Base-by-base conservation (phyloP, 2,329 filamentous ascomycete species). In the Colletotrichum australisinense region DNA sequence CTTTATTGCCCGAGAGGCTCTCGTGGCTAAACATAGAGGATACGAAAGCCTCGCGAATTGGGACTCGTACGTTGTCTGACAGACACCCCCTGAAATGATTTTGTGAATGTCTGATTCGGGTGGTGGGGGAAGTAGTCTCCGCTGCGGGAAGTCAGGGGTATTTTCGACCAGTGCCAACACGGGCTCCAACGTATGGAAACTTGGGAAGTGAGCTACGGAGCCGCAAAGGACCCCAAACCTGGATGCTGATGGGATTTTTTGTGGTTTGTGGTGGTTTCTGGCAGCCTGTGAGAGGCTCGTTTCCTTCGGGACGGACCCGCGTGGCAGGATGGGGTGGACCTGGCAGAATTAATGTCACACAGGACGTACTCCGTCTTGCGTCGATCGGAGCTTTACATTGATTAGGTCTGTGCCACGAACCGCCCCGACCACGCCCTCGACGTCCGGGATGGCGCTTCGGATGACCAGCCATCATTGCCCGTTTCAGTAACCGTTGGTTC, bases 371-470 rank as follows among this genome's bases (percentile, higher is more conserved):
- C 69, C 69, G 26, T 72, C 67, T 68, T 63, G 63, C 69, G 63
- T 63, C 32, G 57, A 63, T 72, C 69, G 57, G 42, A 60, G 69
- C 69, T 52, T 59, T 66, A 35, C 14, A 49, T 72, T 68, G 53
- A 72, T 68, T 72, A 63, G 28, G 57, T 63, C 57, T 63, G 69
- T 68, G 69, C 69, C 63, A 58, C 49, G n/a, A 68, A 63, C 49
- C 52, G 49, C 64, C 60, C 24, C 38, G 62, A 28, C 38, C 28
- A 65, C 22, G 12, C 64, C 49, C 38, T 38, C 52, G 11, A 12
- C 4, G 14, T 24, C 64, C 62, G 42, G 58, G 64, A 26, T 63
- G 26, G 5, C 46, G 35, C 57, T 53, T 42, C 49, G 58, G 60
- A 63, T 32, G n/a, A 26, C 58, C 42, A 68, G 30, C 69, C 35